These are phyloP conservation scores for Trypanosoma brucei DNA, from an alignment of 208 protist genomes.

Conservation along the genomic window DNA sequence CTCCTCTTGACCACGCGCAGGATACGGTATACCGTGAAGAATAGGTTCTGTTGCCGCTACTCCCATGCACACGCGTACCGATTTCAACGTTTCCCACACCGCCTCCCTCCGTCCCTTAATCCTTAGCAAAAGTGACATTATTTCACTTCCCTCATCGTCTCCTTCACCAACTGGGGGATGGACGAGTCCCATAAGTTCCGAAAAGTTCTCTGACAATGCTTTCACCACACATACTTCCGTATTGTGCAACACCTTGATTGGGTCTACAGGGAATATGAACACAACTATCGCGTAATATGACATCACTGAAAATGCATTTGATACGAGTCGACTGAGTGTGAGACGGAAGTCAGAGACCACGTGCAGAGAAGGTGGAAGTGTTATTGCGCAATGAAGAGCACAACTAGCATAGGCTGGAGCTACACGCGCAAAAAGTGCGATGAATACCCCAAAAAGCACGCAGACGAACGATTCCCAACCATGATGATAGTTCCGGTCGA, in stretches of 20 bases:
- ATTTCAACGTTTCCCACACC: slow-evolving; percentile 33
- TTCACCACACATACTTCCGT: slow-evolving; percentile 30
- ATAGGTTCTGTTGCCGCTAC: slow-evolving; percentile 42
- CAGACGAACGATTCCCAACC: slow-evolving; percentile 13
- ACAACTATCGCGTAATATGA: slow-evolving; percentile 68
- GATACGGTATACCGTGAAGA: slow-evolving; percentile 42
- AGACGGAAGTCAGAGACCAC: slow-evolving; percentile 24
- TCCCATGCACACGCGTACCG: slow-evolving; percentile 28
- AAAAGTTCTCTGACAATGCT: slow-evolving; percentile 29
- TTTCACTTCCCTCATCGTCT: not conserved
- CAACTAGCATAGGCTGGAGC: slow-evolving; percentile 32
- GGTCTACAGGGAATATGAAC: slow-evolving; percentile 65
- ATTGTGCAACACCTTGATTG: slow-evolving; percentile 38
- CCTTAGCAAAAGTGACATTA: slow-evolving; percentile 19
- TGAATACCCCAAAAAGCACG: slow-evolving; percentile 31
- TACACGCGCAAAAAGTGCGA: slow-evolving; percentile 35
- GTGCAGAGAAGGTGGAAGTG: slow-evolving; percentile 31
- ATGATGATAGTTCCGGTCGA: not conserved
- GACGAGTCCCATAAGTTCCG: slow-evolving; percentile 30
- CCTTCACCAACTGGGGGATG: slow-evolving; percentile 14
- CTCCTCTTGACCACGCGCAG: slow-evolving; percentile 32
- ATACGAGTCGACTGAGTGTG: slow-evolving; percentile 38
- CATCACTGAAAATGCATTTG: slow-evolving; percentile 58
- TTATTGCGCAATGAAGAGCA: slow-evolving; percentile 47
- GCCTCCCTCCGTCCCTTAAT: slow-evolving; percentile 15